These are phyloP conservation scores for Mucor mucedo DNA, from an alignment of 371 early-diverging fungal species.

Conservation along the genomic window DNA sequence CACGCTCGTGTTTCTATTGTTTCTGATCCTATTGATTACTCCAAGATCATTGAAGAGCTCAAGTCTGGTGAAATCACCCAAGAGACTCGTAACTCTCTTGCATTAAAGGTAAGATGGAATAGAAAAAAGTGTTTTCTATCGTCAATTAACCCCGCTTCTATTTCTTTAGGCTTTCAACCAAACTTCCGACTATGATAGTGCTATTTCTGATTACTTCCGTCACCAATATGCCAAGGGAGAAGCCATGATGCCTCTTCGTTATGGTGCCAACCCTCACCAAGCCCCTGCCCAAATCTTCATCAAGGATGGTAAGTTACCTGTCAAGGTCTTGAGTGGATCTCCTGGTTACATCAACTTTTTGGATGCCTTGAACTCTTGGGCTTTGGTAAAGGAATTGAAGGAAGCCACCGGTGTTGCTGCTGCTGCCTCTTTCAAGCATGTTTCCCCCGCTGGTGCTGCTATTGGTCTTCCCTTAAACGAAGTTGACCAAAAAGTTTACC, in stretches of 20 bases:
- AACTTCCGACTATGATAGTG: constrained; percentile 94
- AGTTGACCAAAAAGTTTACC: constrained; percentile 88
- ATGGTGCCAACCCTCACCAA: constrained; percentile 98
- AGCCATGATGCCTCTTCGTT: constrained; percentile 87
- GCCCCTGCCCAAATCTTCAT: constrained; percentile 93
- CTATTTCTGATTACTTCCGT: constrained; percentile 94
- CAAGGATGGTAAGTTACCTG: constrained; percentile 84
- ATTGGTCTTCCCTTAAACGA: constrained; percentile 85
- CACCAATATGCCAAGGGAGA: constrained; percentile 77
- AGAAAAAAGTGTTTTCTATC: no score
- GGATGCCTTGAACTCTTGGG: constrained; percentile 97
- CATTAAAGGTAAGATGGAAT: constrained; percentile 54
- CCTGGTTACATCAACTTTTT: constrained; percentile 98
- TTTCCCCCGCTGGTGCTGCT: constrained; percentile 97
- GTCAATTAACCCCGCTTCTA: neutral
- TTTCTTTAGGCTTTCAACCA: constrained; percentile 78
- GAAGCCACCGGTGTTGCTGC: constrained; percentile 65
- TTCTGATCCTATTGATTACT: constrained; percentile 92
- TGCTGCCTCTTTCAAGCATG: constrained; percentile 98
- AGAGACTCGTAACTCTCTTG: constrained; percentile 65
- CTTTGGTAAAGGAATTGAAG: constrained; percentile 90
- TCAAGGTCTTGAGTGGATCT: constrained; percentile 89
- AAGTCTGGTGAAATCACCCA: constrained; percentile 54
- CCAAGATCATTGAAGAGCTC: constrained; percentile 76
- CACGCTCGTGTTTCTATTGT: constrained; percentile 93